phyloP scores from a whole-genome alignment of 2,329 filamentous ascomycete genomes.

The Plenodomus lindquistii region DNA sequence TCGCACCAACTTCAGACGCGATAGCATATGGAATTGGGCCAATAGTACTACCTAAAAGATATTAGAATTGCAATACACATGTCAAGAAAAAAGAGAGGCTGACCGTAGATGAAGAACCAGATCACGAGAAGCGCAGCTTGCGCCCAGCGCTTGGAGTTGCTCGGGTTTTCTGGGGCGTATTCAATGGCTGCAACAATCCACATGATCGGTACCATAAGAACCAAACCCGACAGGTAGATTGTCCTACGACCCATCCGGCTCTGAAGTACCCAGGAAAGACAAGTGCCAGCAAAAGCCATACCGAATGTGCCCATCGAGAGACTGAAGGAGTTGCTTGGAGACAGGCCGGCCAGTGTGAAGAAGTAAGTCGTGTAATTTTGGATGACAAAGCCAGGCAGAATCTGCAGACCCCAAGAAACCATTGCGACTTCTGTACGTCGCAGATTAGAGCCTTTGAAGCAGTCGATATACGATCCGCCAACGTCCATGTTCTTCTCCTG shows the following conservation, averaged over 20 bases:
- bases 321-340: constrained; percentile 39
- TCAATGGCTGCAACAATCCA: constrained; percentile 62
- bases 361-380: constrained; percentile 44
- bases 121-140: constrained; percentile 14
- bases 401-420: constrained; percentile 47
- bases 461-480: constrained; percentile 74
- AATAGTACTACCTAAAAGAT: constrained; percentile 61
- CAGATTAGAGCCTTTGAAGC: constrained; percentile 74
- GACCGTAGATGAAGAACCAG: constrained; percentile 69
- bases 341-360: constrained; percentile 46
- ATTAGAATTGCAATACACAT: neutral
- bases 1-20: constrained; percentile 77
- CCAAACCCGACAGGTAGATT: constrained; percentile 71
- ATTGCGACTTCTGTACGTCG: constrained; percentile 72
- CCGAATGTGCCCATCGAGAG: constrained; percentile 56
- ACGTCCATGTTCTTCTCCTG: constrained; percentile 67
- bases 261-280: constrained; percentile 77
- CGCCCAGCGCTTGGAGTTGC: constrained; percentile 48
- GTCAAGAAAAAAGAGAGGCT: neutral
- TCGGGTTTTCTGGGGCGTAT: constrained; percentile 44
- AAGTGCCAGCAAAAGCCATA: constrained; percentile 63
- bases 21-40: constrained; percentile 86
- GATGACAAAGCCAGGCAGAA: constrained; percentile 17
- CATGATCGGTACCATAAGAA: constrained; percentile 66
- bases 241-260: constrained; percentile 71